Evolutionary conservation across 164 flowering plant genomes (phyloP).

Genomic region (Magnolia sinica): DNA sequence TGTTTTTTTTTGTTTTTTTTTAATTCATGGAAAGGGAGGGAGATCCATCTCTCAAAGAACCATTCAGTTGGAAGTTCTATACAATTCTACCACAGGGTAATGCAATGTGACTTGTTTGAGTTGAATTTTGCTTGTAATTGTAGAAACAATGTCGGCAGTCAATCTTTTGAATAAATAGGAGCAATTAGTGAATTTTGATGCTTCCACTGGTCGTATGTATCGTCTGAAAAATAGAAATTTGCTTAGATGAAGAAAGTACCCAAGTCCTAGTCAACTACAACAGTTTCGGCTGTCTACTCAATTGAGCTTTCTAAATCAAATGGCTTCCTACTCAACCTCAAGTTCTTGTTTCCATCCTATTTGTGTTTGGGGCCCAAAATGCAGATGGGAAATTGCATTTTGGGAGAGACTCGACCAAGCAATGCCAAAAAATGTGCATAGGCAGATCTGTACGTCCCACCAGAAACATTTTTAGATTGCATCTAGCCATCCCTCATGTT

Average conservation of each 20-base stretch:
- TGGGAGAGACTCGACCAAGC: no score
- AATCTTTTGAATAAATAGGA: not conserved
- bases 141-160: not conserved
- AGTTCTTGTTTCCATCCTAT: no score
- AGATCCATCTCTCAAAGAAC: not conserved
- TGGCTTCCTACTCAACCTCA: no score
- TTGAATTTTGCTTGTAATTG: conserved; percentile 1
- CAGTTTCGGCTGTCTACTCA: not conserved
- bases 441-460: no score
- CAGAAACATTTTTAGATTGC: no score
- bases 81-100: not conserved
- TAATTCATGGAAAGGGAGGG: not conserved
- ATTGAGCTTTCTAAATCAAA: not conserved
- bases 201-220: not conserved
- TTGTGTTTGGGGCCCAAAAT: no score
- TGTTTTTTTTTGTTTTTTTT: not conserved
- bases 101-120: not conserved
- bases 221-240: not conserved
- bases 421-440: no score
- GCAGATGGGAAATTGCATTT: no score
- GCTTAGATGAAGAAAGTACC: not conserved
- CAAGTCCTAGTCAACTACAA: not conserved
- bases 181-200: not conserved
- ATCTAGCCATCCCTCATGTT: no score
- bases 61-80: not conserved